Percentiles rank a stretch among this genome's conserved stretches.
Conservation (phyloP, 164 flowering plant genomes). For the Platanus orientalis region DNA sequence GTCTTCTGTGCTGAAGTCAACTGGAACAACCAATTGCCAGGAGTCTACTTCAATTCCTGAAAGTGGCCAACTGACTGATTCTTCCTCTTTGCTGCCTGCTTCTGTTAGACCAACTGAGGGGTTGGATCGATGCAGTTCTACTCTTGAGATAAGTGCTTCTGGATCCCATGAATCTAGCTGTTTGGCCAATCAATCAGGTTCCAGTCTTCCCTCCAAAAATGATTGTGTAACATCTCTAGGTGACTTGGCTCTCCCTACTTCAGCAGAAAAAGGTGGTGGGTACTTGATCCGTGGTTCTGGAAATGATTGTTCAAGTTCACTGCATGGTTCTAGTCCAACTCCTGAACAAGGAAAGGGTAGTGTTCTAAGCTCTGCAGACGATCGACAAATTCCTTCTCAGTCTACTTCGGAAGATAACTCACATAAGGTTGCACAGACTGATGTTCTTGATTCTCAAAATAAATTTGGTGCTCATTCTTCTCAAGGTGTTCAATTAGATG, state of each 20-base stretch:
- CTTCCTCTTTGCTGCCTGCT: conserved; percentile 9
- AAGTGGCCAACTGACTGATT: conserved; percentile 10
- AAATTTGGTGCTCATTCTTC: conserved; percentile 5
- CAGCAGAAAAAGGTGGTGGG: conserved; percentile 2
- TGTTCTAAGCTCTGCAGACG: conserved; percentile 9
- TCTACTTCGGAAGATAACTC: conserved; percentile 13
- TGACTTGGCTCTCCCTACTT: conserved; percentile 1
- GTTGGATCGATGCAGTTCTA: conserved; percentile 6
- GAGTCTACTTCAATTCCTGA: conserved; percentile 17
- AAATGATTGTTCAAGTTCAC: conserved; percentile 7
- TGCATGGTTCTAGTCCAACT: conserved; percentile 3
- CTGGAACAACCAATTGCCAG: conserved; percentile 19
- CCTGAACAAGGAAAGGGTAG: conserved; percentile 8
- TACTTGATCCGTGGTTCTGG: conserved; percentile 6
- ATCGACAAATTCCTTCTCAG: conserved; percentile 20
- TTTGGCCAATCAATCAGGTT: background rate
- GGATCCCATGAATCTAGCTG: background rate
- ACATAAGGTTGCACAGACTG: background rate
- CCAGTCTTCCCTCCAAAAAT: background rate
- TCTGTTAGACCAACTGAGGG: background rate
- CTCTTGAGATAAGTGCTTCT: conserved; percentile 10
- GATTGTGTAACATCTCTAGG: conserved; percentile 2
- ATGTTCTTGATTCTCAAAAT: background rate
- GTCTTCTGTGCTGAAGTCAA: conserved; percentile 30
- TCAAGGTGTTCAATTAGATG: background rate